These are phyloP conservation scores for Alternaria viburni DNA, from an alignment of 2,329 filamentous ascomycete genomes.

Conservation along the genomic window DNA sequence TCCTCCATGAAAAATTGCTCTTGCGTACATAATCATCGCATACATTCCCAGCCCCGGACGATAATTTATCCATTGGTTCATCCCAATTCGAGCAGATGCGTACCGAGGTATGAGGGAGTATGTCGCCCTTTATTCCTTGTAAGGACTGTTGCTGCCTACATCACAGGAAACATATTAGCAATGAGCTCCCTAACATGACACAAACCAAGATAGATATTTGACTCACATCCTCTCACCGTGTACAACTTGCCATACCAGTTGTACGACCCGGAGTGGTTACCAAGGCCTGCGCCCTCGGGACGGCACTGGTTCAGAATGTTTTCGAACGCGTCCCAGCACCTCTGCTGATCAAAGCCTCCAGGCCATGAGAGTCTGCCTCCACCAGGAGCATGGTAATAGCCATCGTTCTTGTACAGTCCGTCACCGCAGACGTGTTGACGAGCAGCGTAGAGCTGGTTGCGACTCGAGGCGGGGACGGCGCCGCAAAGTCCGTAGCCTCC, in stretches of 20 bases:
- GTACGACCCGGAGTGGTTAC: not conserved
- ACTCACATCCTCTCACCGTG: not conserved
- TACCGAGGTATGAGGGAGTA: accelerated
- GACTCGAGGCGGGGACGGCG: not conserved
- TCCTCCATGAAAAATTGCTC: too few species aligned
- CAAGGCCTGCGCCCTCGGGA: not conserved
- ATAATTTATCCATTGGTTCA: accelerated
- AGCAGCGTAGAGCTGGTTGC: not conserved
- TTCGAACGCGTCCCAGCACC: not conserved
- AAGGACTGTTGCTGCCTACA: too few species aligned
- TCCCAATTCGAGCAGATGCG: not conserved
- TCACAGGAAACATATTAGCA: too few species aligned
- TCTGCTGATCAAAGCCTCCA: not conserved
- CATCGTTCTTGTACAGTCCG: not conserved
- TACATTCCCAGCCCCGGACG: accelerated
- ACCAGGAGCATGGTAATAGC: not conserved
- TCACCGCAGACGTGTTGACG: not conserved
- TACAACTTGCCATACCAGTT: not conserved
- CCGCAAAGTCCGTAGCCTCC: not conserved
- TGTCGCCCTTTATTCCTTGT: too few species aligned
- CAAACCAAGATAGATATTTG: too few species aligned
- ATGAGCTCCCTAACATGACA: too few species aligned
- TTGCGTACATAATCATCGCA: too few species aligned
- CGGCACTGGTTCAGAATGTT: not conserved
- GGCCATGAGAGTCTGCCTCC: not conserved